Evolutionary conservation across 352 stramenopile species (phyloP).

Genomic region (Phytophthora pluvialis): DNA sequence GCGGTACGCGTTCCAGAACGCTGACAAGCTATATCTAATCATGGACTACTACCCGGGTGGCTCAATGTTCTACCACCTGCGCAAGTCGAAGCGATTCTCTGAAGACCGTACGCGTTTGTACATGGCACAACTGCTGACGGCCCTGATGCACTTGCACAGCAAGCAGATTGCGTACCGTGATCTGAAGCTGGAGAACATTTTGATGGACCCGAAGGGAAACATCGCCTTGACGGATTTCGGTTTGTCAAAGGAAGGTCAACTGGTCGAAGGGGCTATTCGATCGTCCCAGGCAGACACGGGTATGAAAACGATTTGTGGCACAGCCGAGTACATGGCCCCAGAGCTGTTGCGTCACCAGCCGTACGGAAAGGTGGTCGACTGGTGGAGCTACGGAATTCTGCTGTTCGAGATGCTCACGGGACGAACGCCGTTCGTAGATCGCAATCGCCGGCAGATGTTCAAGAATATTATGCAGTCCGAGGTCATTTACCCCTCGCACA

Average conservation of each 20-base stretch:
- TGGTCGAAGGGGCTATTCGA: constrained; percentile 83
- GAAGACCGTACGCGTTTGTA: constrained; percentile 88
- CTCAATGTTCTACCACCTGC: constrained; percentile 90
- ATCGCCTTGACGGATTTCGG: constrained; percentile 90
- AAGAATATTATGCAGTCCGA: constrained; percentile 92
- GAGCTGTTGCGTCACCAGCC: constrained; percentile 85
- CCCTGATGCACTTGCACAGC: constrained; percentile 89
- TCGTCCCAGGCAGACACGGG: constrained; percentile 77
- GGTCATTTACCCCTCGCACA: constrained; percentile 89
- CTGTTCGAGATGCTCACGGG: constrained; percentile 91
- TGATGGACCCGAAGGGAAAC: constrained; percentile 90
- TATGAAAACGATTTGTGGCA: constrained; percentile 92
- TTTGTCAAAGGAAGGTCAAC: constrained; percentile 86
- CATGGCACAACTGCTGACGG: constrained; percentile 88
- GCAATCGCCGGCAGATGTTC: constrained; percentile 90
- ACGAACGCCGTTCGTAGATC: constrained; percentile 87
- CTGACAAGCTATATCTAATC: constrained; percentile 96
- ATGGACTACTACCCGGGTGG: constrained; percentile 95
- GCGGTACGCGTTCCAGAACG: constrained; percentile 89
- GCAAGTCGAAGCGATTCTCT: constrained; percentile 87
- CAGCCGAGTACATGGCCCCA: constrained; percentile 89
- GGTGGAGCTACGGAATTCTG: constrained; percentile 91
- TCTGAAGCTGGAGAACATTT: constrained; percentile 91
- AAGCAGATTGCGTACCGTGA: constrained; percentile 92
- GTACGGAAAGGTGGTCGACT: constrained; percentile 91